Base-by-base conservation (phyloP, 176 grass and related monocot species). In the Aegilops bicornis region DNA sequence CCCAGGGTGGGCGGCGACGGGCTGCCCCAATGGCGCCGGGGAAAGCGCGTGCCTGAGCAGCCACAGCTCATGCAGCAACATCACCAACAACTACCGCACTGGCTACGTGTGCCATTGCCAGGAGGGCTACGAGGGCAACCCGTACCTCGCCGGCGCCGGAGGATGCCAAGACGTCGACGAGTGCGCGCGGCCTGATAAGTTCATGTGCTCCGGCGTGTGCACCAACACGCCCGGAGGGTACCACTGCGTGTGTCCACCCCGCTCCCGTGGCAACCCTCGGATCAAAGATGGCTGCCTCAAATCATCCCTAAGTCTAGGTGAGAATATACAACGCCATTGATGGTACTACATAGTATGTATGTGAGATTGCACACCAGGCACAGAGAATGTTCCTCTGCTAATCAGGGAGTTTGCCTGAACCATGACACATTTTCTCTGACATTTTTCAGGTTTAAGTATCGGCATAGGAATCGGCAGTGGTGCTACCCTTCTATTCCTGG, bases 131-230 rank as follows among this genome's bases (percentile, higher is more conserved):
- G 8, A 88, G 3, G 93, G 90, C n/a, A 92, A 92, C 71, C 93
- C 93, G 5, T 95, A 92, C 74, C 2, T 88, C 15, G 4, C 20
- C 68, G 50, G 52, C 15, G 6, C 10, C 68, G 50, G 42, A 24
- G 93, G 93, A 82, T 95, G 93, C 80, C 40, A 86, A 80, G 83
- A 85, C 31, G 35, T 77, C 73, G 1, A 85, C 43, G 83, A 85
- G 83, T 85, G 83, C 22, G 6, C 3, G 66, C 31, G 10, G 19
- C 19, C 30, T 2, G 45, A 0, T 11, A 30, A 2, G 39, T 84
- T 72, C 83, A 25, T 17, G 16, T 86, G 84, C 84, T 79, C 3
- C 32, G 75, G 84, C 47, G 33, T 42, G 4, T 86, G 84, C 76
- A 86, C 16, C 10, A 86, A 86, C 76, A 60, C 17, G 16, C 10